phyloP scores from a whole-genome alignment of 345 rosid species.

The Heritiera fomes region DNA sequence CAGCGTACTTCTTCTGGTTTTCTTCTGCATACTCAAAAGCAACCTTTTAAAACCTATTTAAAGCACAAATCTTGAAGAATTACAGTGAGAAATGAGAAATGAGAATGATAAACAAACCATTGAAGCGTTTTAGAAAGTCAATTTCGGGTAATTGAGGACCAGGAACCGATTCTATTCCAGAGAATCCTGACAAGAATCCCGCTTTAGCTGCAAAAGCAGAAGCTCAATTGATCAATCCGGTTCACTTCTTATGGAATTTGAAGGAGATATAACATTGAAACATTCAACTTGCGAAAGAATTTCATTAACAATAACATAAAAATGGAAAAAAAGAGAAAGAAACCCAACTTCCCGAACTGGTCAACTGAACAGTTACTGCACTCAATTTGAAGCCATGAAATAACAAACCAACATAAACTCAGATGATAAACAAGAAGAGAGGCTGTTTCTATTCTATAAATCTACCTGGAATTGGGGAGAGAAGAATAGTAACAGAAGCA shows the following conservation, averaged over 20 bases:
- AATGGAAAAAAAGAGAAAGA: not conserved
- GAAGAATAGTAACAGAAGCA: conserved; percentile 67
- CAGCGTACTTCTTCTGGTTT: conserved; percentile 92
- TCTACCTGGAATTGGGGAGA: conserved; percentile 68
- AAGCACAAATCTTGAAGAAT: not conserved
- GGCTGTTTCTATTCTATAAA: not conserved
- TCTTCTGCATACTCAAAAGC: conserved; percentile 52
- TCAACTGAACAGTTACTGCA: not conserved
- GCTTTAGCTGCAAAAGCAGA: conserved; percentile 61
- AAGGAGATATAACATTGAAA: no score
- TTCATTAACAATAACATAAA: not conserved
- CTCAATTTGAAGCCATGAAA: not conserved
- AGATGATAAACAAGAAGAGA: not conserved
- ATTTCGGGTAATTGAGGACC: conserved; percentile 80
- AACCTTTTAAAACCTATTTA: not conserved
- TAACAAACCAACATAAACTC: not conserved
- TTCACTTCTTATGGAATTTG: no score
- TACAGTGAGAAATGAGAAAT: not conserved
- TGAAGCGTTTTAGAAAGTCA: conserved; percentile 72
- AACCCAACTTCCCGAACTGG: not conserved
- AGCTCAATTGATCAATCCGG: not conserved
- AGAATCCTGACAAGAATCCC: conserved; percentile 72
- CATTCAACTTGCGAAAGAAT: not conserved
- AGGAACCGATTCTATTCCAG: conserved; percentile 92
- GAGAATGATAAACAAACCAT: conserved; percentile 46